A percentile compares a stretch with the other conserved stretches of the same genome.
Evolutionary conservation across 805 yeast genomes (phyloP).

Genomic region (Starmera amethionina): DNA sequence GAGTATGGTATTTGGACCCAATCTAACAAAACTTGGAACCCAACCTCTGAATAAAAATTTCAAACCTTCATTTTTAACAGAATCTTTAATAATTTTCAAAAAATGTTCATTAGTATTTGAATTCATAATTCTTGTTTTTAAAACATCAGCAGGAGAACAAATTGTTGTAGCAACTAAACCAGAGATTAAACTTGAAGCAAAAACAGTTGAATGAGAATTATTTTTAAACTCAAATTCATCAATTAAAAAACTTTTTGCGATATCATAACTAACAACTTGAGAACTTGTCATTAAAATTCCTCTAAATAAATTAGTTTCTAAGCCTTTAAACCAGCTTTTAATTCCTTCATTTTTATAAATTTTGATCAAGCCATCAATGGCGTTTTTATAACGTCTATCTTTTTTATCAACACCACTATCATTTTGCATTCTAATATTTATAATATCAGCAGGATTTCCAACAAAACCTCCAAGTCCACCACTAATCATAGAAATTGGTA

Average conservation of each 20-base stretch:
- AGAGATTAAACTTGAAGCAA: constrained; percentile 68
- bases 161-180: constrained; percentile 87
- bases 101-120: constrained; percentile 37
- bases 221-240: constrained; percentile 41
- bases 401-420: constrained; percentile 60
- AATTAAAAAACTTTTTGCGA: constrained; percentile 55
- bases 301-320: constrained; percentile 67
- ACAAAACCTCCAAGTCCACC: constrained; percentile 80
- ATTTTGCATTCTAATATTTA: constrained; percentile 86
- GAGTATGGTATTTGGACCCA: constrained; percentile 74
- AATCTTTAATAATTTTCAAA: constrained; percentile 35
- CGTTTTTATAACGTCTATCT: constrained; percentile 66
- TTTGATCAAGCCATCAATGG: constrained; percentile 62
- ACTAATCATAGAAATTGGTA: constrained; percentile 77
- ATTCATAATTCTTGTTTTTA: constrained; percentile 83
- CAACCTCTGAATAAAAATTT: constrained; percentile 85
- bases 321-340: constrained; percentile 56
- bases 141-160: constrained; percentile 88
- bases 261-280: constrained; percentile 82
- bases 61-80: constrained; percentile 62
- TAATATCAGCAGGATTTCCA: constrained; percentile 85
- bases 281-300: constrained; percentile 87
- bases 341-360: constrained; percentile 54
- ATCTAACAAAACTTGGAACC: constrained; percentile 77
- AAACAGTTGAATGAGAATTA: constrained; percentile 59